Evolutionary conservation across 169 alveolate species (phyloP).

Genomic region (Perkinsus chesapeaki): DNA sequence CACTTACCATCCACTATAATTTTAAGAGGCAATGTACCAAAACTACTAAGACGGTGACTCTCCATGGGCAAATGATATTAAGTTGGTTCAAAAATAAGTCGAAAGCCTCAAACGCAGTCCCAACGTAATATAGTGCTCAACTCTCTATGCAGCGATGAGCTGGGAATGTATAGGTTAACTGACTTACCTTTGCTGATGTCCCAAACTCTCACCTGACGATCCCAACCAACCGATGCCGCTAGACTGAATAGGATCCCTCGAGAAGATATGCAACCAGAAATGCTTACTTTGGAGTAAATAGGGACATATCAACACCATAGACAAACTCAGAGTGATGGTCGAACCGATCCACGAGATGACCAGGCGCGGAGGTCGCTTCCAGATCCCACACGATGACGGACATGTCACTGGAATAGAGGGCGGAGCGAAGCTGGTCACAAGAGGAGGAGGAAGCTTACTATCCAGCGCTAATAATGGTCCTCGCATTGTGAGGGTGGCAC

Average conservation of each 20-base stretch:
- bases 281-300: background rate
- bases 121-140: too few relatives aligned
- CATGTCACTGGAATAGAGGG: background rate
- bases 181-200: background rate
- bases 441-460: background rate
- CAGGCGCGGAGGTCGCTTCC: background rate
- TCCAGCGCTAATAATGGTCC: background rate
- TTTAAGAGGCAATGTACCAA: too few relatives aligned
- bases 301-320: background rate
- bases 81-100: too few relatives aligned
- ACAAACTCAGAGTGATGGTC: background rate
- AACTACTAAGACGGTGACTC: too few relatives aligned
- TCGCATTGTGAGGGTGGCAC: background rate
- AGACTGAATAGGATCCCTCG: background rate
- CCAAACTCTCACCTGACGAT: background rate
- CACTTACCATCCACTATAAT: too few relatives aligned
- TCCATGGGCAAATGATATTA: too few relatives aligned
- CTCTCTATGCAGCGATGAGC: too few relatives aligned
- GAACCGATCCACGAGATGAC: background rate
- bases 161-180: background rate
- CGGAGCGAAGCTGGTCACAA: background rate
- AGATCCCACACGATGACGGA: background rate
- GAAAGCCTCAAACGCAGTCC: too few relatives aligned
- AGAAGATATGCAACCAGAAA: background rate
- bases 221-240: background rate